Percentiles rank a stretch among this genome's conserved stretches.
These are phyloP conservation scores for Neonothopanus nambi DNA, from an alignment of 1,284 basidiomycete genomes.

Conservation along the genomic window DNA sequence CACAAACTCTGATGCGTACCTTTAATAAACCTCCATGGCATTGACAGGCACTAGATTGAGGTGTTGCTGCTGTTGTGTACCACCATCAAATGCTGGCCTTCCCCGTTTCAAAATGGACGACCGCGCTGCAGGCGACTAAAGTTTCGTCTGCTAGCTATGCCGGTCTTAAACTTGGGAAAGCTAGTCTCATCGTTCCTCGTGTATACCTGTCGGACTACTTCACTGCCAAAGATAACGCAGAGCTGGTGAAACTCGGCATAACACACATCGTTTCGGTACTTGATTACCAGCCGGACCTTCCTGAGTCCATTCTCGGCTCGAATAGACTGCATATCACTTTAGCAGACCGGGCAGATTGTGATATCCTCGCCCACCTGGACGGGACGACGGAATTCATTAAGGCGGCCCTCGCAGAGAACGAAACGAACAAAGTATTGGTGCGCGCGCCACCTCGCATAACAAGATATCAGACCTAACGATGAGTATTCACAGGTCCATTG, in stretches of 20 bases:
- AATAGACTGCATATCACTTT: constrained; percentile 56
- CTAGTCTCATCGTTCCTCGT: constrained; percentile 56
- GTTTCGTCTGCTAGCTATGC: neutral
- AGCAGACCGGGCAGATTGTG: constrained; percentile 50
- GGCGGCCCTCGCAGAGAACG: constrained; percentile 52
- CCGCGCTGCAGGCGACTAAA: constrained; percentile 7
- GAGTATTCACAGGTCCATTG: constrained; percentile 62
- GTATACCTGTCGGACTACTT: constrained; percentile 66
- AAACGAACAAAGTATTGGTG: constrained; percentile 62
- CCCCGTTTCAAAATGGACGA: constrained; percentile 1
- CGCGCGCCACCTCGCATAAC: constrained; percentile 31
- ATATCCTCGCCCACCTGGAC: constrained; percentile 62
- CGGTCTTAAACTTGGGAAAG: constrained; percentile 23
- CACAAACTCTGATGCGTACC: too few species aligned
- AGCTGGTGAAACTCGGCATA: constrained; percentile 55
- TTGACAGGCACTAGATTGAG: neutral
- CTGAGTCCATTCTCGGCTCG: constrained; percentile 46
- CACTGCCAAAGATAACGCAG: constrained; percentile 49
- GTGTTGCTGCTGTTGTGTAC: neutral
- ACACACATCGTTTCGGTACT: constrained; percentile 71
- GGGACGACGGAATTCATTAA: constrained; percentile 63
- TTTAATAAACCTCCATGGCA: neutral
- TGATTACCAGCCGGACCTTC: constrained; percentile 46
- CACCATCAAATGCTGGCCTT: neutral
- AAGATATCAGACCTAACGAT: neutral